These are phyloP conservation scores for Kondoa malvinella DNA, from an alignment of 768 basidiomycete genomes.

Conservation along the genomic window DNA sequence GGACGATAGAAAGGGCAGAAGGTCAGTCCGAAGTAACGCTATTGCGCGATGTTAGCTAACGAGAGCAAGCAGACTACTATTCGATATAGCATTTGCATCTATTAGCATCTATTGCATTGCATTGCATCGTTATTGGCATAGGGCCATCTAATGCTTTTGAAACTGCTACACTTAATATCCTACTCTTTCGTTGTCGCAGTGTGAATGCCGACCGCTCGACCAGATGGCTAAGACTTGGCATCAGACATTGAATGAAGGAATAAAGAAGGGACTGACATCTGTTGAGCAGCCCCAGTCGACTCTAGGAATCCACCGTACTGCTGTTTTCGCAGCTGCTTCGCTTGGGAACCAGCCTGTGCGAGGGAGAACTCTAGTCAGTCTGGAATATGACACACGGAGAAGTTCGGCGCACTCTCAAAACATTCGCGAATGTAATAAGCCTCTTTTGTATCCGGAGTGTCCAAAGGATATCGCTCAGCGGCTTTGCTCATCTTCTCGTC, in stretches of 20 bases:
- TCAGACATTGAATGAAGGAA: too few relatives aligned
- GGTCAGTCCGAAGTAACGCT: conserved; percentile 38
- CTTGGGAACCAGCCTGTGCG: conserved; percentile 45
- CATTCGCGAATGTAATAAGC: conserved; percentile 82
- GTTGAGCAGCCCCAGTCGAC: conserved; percentile 91
- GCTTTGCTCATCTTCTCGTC: conserved; percentile 65
- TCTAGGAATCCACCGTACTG: conserved; percentile 49
- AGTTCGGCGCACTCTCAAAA: conserved; percentile 50
- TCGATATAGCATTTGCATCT: too few relatives aligned
- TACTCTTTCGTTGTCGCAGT: conserved; percentile 56
- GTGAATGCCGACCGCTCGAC: conserved; percentile 88
- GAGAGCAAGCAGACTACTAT: background rate
- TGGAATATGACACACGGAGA: too few relatives aligned
- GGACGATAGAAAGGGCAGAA: conserved; percentile 73
- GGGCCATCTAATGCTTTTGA: background rate
- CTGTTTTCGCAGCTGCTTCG: conserved; percentile 69
- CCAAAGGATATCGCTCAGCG: conserved; percentile 54
- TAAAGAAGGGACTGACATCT: conserved; percentile 42
- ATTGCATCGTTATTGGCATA: too few relatives aligned
- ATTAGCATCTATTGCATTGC: too few relatives aligned
- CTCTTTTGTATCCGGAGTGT: conserved; percentile 88
- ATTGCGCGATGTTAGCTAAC: too few relatives aligned
- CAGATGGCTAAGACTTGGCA: conserved; percentile 47
- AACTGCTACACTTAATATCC: background rate
- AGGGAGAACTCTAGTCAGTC: too few relatives aligned